Evolutionary conservation across 805 yeast genomes (phyloP), one percentile per base, ranked within the genome.

Genomic region (Saccharomycopsis babjevae): DNA sequence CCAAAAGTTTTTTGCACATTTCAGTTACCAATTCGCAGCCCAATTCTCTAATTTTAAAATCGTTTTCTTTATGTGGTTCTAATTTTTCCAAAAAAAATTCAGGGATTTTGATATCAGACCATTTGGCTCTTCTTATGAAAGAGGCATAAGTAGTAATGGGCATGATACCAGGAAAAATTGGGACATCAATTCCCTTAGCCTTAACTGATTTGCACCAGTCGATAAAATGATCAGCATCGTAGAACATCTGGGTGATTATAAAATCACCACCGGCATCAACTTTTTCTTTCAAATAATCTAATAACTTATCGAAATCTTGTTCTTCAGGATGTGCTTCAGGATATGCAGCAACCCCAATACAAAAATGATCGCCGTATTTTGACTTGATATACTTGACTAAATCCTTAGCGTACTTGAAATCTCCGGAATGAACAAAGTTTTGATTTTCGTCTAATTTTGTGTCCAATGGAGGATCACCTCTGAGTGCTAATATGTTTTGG

Each of bases 321-420:
- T 90, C 96, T 69, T 94, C 99, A 2, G 97, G 92, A 69, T 92
- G 97, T 2, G 97, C 97, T 72, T 94, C 99, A 1, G 99, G 97
- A 71, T 94, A 94, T 2, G 89, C 99, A 10, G 98, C 98, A 25
- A 94, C 96, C 58, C 97, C 99, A 67, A 94, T 91, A 72, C 86
- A 88, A 74, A 94, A 92, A 74, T 91, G 89, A 71, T 88, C 83
- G 34, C 96, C 97, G 69, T 90, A 92, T 65, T 85, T 79, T 60
- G 70, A 69, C 66, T 85, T 83, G 68, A 94, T 94, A 73, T 93
- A 85, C 57, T 71, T 70, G 66, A 94, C 86, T 70, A 94, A 79
- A 72, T 94, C 98, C 70, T 83, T 86, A 30, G 99, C 98, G 68
- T 90, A 88, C 64, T 78, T 76, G 76, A 94, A 94, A 39, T 88